Base-by-base conservation (phyloP, 768 basidiomycete genomes). In the Pleurotus pulmonarius region DNA sequence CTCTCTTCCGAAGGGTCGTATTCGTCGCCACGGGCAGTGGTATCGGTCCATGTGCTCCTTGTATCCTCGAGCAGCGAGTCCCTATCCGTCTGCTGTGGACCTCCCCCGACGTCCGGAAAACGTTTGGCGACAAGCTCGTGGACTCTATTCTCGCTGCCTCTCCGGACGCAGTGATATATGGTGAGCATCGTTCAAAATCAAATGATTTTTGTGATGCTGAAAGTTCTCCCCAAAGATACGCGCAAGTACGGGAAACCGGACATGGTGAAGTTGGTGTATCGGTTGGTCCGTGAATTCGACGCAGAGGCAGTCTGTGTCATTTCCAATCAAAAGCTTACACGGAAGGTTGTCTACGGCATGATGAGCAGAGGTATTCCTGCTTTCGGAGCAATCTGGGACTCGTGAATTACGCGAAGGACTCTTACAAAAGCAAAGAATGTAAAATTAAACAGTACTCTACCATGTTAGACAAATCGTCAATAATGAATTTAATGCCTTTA, bases 11-110 rank as follows among this genome's bases (percentile, higher is more conserved):
- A 25, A 75, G 82, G 25, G 62, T 83, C 3, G 75, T 84, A 5
- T 71, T 84, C 47, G 83, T 85, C 24, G 83, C 83, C 5, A 85
- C 83, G 16, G 83, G 75, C 24, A 77, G 74, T 15, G 82, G 82
- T 44, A 84, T 86, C 58, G 84, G 82, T 2, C 83, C 83, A n/a
- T 83, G 81, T 62, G 77, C 80, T 2, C 80, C 82, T 0, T 75
- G 74, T 52, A 78, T 86, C 56, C 64, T 85, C 54, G 82, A 77
- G 55, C 69, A 75, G 60, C 69, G 73, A 22, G 69, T 81, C 6
- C 82, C 83, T 3, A 80, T 81, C 47, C 74, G 77, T 15, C 73
- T 85, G 26, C 73, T 86, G n/a, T 85, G 83, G 83, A 83, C 83
- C 0, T 78, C 82, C 13, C 83, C 83, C 2, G 77, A 83, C 59